These are phyloP conservation scores for Acaromyces ingoldii DNA, from an alignment of 1,284 basidiomycete species.

Conservation along the genomic window DNA sequence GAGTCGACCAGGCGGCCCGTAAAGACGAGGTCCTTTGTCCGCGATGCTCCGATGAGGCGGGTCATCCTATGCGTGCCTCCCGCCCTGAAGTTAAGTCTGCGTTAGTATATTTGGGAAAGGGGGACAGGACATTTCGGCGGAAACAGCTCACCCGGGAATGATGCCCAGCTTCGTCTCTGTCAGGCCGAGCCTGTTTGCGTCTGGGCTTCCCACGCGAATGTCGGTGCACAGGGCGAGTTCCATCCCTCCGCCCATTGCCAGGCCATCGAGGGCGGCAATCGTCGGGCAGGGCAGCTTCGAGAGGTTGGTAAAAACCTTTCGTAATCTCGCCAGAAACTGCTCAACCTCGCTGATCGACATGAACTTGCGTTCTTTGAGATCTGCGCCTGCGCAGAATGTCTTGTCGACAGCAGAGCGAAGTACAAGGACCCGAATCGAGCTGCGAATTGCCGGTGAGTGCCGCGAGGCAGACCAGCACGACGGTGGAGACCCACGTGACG, in stretches of 20 bases:
- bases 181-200: slow-evolving; percentile 71
- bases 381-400: slow-evolving; percentile 74
- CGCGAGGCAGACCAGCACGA: background rate
- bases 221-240: slow-evolving; percentile 84
- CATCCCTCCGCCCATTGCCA: slow-evolving; percentile 83
- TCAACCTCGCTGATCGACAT: slow-evolving; percentile 64
- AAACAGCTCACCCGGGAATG: slow-evolving; percentile 64
- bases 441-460: background rate
- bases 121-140: background rate
- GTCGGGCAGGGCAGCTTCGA: slow-evolving; percentile 79
- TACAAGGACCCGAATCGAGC: slow-evolving; percentile 19
- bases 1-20: slow-evolving; percentile 66
- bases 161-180: slow-evolving; percentile 82
- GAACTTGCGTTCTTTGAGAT: slow-evolving; percentile 74
- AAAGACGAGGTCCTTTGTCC: slow-evolving; percentile 82
- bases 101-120: background rate
- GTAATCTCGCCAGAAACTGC: slow-evolving; percentile 72
- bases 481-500: background rate
- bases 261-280: slow-evolving; percentile 86
- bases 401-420: slow-evolving; percentile 23
- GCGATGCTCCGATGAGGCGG: slow-evolving; percentile 71
- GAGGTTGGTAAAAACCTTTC: slow-evolving; percentile 67
- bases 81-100: slow-evolving; percentile 54
- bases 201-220: slow-evolving; percentile 68
- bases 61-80: slow-evolving; percentile 84